A percentile compares a stretch with the other conserved stretches of the same genome.
These are phyloP conservation scores for Capsicum baccatum DNA, from an alignment of 257 asterid species.

Conservation along the genomic window DNA sequence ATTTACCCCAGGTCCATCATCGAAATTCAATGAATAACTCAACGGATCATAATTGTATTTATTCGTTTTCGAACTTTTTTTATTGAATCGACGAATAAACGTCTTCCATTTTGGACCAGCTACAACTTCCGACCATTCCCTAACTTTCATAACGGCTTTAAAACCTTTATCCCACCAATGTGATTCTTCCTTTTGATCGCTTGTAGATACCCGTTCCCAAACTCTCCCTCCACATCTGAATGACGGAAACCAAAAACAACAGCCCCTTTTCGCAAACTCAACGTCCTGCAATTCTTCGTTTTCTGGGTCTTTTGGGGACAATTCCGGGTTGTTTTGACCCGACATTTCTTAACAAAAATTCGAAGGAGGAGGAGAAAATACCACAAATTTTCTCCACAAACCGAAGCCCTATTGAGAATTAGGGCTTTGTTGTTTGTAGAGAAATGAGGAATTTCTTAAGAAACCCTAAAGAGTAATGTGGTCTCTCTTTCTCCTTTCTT, in stretches of 20 bases:
- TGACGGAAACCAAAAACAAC: slow-evolving; percentile 67
- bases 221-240: slow-evolving; percentile 42
- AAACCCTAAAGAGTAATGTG: background rate
- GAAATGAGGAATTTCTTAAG: background rate
- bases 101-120: slow-evolving; percentile 99
- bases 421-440: slow-evolving; percentile 21
- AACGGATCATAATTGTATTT: slow-evolving; percentile 68
- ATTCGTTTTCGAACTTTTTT: slow-evolving; percentile 43
- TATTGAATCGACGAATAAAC: slow-evolving; percentile 74
- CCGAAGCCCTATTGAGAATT: slow-evolving; percentile 29
- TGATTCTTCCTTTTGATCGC: slow-evolving; percentile 49
- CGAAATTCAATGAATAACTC: slow-evolving; percentile 81
- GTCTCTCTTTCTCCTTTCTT: background rate
- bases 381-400: slow-evolving; percentile 16
- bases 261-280: slow-evolving; percentile 51
- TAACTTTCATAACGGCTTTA: slow-evolving; percentile 54
- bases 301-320: slow-evolving; percentile 34
- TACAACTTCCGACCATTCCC: slow-evolving; percentile 85
- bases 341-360: slow-evolving; percentile 39
- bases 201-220: slow-evolving; percentile 66
- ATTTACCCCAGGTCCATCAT: slow-evolving; percentile 52
- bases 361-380: background rate
- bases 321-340: slow-evolving; percentile 39
- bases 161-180: slow-evolving; percentile 56
- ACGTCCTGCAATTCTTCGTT: slow-evolving; percentile 47